A percentile compares a stretch with the other conserved stretches of the same genome.
These are phyloP conservation scores for Pleurotus eryngii DNA, from an alignment of 768 basidiomycete species.

Conservation along the genomic window DNA sequence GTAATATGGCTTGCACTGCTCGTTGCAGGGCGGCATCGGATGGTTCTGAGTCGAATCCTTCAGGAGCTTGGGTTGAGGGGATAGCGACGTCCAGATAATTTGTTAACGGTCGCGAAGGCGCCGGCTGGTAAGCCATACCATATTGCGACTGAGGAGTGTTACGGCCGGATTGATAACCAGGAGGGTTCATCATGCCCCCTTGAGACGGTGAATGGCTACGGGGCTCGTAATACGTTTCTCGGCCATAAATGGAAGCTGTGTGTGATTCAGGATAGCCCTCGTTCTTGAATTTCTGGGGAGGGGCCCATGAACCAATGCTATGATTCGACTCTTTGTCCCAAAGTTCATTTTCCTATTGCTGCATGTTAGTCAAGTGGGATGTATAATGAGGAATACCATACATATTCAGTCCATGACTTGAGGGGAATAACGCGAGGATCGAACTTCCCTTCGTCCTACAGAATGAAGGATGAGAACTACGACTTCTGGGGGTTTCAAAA, in stretches of 20 bases:
- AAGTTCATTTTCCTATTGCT: slow-evolving; percentile 79
- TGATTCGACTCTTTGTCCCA: slow-evolving; percentile 98
- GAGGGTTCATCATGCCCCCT: slow-evolving; percentile 62
- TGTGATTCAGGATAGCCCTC: slow-evolving; percentile 77
- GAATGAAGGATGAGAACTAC: slow-evolving; percentile 9
- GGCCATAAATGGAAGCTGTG: slow-evolving; percentile 80
- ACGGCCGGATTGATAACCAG: slow-evolving; percentile 75
- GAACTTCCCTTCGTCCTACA: slow-evolving; percentile 94
- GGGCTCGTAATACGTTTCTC: slow-evolving; percentile 84
- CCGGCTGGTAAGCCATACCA: slow-evolving; percentile 52
- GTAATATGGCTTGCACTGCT: slow-evolving; percentile 71
- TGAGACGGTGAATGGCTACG: slow-evolving; percentile 71
- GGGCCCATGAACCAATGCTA: slow-evolving; percentile 91
- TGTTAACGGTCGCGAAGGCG: slow-evolving; percentile 67
- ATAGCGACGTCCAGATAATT: slow-evolving; percentile 76
- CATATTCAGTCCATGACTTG: slow-evolving; percentile 96
- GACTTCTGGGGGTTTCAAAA: not conserved
- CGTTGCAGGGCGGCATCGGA: slow-evolving; percentile 71
- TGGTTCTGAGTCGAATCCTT: slow-evolving; percentile 51
- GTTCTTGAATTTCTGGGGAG: slow-evolving; percentile 66
- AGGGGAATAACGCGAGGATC: slow-evolving; percentile 91
- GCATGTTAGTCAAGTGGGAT: slow-evolving; percentile 1
- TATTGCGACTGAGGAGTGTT: slow-evolving; percentile 63
- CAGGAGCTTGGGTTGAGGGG: slow-evolving; percentile 50
- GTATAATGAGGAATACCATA: slow-evolving; percentile 32